Evolutionary conservation across 257 asterid genomes (phyloP), one percentile per base, ranked within the genome.

Genomic region (Thymus mandschuricus): DNA sequence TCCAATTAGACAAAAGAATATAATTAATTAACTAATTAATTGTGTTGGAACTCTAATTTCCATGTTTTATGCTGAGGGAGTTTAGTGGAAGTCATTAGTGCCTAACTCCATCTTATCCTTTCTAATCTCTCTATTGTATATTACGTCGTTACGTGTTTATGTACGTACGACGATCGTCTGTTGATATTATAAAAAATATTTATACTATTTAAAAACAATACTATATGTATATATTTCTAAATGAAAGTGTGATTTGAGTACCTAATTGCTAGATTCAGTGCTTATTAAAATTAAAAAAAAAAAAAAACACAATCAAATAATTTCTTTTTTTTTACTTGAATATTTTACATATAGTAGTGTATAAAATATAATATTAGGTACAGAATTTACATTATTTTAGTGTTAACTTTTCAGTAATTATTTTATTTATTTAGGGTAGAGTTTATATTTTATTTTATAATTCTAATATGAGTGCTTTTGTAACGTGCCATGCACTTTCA

Each of bases 401-500:
- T 3, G 28, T 6, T 12, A 35, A 62, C 67, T 40, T 38, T 40
- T 21, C 21, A 41, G 54, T 43, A 15, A 10, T 61, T 61, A 3
- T n/a, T 40, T 43, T 15, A 15, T 61, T 5, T 62, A 27, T 62
- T 34, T 21, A 43, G 13, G 68, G n/a, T 21, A 62, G 41, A 31
- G 45, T 33, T 33, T 5, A 21, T 21, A 9, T 62, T 62, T 15
- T 40, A n/a, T n/a, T n/a, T n/a, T n/a, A n/a, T n/a, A n/a, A n/a
- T n/a, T n/a, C 21, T 31, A 15, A 21, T 1, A 8, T 9, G 7
- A 58, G 48, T 29, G 33, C 66, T 31, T n/a, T n/a, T n/a, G 64
- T 33, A 75, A 75, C 79, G 70, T 75, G 79, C 46, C 43, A 68
- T n/a, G 79, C 75, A 68, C 75, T 50, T 68, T 38, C 65, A 29